These are phyloP conservation scores for Boechera retrofracta DNA, from an alignment of 345 rosid genomes.

Conservation along the genomic window DNA sequence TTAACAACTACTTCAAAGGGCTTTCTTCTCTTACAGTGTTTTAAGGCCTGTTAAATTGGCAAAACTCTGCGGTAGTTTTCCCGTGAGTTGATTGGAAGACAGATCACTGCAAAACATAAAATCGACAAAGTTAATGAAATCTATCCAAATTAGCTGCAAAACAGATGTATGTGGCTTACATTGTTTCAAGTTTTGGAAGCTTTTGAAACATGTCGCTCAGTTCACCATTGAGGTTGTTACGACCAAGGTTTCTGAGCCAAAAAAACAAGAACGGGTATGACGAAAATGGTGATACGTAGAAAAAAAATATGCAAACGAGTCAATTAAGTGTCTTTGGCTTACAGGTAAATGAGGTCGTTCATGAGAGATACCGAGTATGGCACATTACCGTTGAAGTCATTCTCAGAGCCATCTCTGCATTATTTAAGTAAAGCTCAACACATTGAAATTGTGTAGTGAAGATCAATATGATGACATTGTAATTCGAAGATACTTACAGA, in stretches of 20 bases:
- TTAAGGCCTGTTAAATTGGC: conserved; percentile 60
- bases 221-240: conserved; percentile 77
- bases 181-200: conserved; percentile 62
- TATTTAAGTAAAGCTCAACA: not conserved
- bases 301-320: conserved; percentile 9
- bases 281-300: not conserved
- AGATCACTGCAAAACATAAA: conserved; percentile 70
- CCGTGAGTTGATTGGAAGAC: conserved; percentile 73
- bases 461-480: not conserved
- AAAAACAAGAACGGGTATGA: conserved; percentile 19
- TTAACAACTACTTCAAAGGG: not conserved
- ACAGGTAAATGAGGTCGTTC: conserved; percentile 68
- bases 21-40: conserved; percentile 59
- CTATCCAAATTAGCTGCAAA: conserved; percentile 2
- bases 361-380: conserved; percentile 92
- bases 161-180: conserved; percentile 55
- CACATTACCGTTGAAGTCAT: conserved; percentile 72
- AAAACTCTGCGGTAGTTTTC: conserved; percentile 74
- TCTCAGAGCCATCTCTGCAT: conserved; percentile 85
- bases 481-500: conserved; percentile 55
- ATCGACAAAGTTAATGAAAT: not conserved
- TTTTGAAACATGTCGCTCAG: conserved; percentile 85
- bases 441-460: conserved; percentile 1
- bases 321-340: conserved; percentile 43
- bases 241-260: conserved; percentile 64